phyloP scores from a whole-genome alignment of 768 basidiomycete species.

The Galerina marginata region DNA sequence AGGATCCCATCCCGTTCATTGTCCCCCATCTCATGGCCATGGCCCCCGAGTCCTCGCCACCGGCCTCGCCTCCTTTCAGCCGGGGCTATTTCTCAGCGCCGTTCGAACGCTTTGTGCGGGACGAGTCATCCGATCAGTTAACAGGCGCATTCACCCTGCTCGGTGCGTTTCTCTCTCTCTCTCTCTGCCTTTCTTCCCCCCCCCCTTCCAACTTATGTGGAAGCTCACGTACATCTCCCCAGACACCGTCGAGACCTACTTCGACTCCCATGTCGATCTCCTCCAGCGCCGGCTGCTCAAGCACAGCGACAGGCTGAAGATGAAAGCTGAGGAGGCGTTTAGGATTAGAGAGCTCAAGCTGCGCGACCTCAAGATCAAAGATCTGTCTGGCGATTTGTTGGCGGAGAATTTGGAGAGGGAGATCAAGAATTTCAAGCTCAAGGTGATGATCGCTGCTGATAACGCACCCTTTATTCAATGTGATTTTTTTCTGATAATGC shows the following conservation, averaged over 20 bases:
- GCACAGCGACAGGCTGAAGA: constrained; percentile 83
- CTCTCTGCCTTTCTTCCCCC: neutral
- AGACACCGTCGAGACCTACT: constrained; percentile 96
- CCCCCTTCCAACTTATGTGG: constrained; percentile 26
- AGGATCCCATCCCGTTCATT: no score
- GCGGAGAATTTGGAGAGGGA: constrained; percentile 86
- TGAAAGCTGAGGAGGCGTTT: constrained; percentile 80
- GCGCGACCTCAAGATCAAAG: constrained; percentile 62
- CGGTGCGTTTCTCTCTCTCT: constrained; percentile 50
- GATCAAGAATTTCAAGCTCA: constrained; percentile 83
- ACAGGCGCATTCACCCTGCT: constrained; percentile 84
- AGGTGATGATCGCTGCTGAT: constrained; percentile 49
- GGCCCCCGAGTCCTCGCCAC: constrained; percentile 38
- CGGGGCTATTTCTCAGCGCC: constrained; percentile 69
- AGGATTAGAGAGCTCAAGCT: constrained; percentile 72
- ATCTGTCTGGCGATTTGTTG: constrained; percentile 64
- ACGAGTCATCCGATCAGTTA: constrained; percentile 75
- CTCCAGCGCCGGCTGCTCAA: constrained; percentile 86
- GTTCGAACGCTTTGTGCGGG: constrained; percentile 76
- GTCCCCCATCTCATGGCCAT: constrained; percentile 25
- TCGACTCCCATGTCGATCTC: constrained; percentile 87
- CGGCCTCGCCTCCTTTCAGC: constrained; percentile 47
- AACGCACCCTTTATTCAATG: constrained; percentile 4
- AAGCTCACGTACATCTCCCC: constrained; percentile 22
- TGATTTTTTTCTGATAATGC: constrained; percentile 3